Evolutionary conservation across 2,329 filamentous ascomycete genomes (phyloP).

Genomic region (Fusarium graminum): DNA sequence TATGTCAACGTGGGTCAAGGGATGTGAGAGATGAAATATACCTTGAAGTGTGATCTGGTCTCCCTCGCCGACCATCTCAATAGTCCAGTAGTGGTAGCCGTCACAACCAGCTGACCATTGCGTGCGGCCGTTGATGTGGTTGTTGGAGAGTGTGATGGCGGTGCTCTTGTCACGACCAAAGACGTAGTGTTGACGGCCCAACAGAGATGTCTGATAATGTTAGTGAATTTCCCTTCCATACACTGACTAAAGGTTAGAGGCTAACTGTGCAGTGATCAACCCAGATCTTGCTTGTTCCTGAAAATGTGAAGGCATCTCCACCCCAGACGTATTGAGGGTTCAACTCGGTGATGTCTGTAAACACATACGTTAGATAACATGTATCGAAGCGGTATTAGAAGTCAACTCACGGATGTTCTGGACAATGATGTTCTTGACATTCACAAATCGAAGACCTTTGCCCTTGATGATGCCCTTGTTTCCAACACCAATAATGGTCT

Average conservation of each 20-base stretch:
- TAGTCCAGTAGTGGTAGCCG: slow-evolving; percentile 60
- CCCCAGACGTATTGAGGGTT: slow-evolving; percentile 43
- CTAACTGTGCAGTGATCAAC: slow-evolving; percentile 37
- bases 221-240: fast-evolving
- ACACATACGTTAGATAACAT: fast-evolving
- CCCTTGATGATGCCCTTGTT: slow-evolving; percentile 56
- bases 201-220: slow-evolving; percentile 20
- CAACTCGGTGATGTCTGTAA: slow-evolving; percentile 25
- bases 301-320: slow-evolving; percentile 36
- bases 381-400: fast-evolving
- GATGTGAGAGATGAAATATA: background rate
- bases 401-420: slow-evolving; percentile 32
- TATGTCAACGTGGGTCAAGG: background rate
- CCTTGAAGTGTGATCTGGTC: slow-evolving; percentile 30
- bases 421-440: slow-evolving; percentile 54
- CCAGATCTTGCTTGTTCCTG: slow-evolving; percentile 35
- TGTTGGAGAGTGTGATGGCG: slow-evolving; percentile 61
- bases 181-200: slow-evolving; percentile 37
- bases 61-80: slow-evolving; percentile 34
- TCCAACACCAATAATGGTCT: slow-evolving; percentile 57
- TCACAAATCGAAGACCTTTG: slow-evolving; percentile 55
- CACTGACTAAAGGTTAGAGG: fast-evolving
- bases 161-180: slow-evolving; percentile 42
- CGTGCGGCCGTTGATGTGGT: slow-evolving; percentile 59
- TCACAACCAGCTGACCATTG: slow-evolving; percentile 60